Evolutionary conservation across 805 yeast species (phyloP).

Genomic region (Saccharomyces mikatae): DNA sequence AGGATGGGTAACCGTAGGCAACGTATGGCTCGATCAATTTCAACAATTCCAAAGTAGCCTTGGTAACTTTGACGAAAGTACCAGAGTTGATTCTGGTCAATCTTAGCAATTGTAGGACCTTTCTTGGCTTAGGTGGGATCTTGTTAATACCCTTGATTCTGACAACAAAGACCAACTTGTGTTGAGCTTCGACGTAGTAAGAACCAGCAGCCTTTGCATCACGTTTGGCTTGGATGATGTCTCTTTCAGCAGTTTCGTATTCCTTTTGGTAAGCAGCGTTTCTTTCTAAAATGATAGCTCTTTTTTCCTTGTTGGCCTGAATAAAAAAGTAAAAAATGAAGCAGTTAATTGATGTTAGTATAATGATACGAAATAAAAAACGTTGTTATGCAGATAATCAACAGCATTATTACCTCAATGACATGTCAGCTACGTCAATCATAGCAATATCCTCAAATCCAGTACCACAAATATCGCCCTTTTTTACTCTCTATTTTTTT

Average conservation of each 20-base stretch:
- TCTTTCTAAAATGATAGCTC: conserved; percentile 80
- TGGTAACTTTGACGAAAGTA: conserved; percentile 90
- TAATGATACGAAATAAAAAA: neutral
- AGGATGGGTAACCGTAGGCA: conserved; percentile 95
- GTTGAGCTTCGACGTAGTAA: conserved; percentile 91
- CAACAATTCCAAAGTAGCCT: conserved; percentile 88
- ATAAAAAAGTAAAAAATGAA: neutral
- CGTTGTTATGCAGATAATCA: neutral
- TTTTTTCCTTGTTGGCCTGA: conserved; percentile 44
- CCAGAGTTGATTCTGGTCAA: conserved; percentile 90
- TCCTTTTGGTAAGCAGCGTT: conserved; percentile 95
- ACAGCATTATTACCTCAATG: neutral
- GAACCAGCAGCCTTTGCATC: conserved; percentile 91
- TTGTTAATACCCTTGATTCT: conserved; percentile 99
- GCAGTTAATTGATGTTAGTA: conserved; percentile 7
- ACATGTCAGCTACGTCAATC: neutral
- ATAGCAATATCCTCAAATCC: neutral
- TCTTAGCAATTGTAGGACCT: conserved; percentile 90
- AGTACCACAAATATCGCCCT: neutral
- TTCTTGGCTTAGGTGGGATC: conserved; percentile 99
- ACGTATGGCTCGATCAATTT: conserved; percentile 93
- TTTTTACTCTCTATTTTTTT: neutral
- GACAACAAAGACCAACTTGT: conserved; percentile 88
- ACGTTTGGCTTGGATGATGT: conserved; percentile 79
- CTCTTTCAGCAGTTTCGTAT: conserved; percentile 88